Percentiles rank a stretch among this genome's conserved stretches.
Conservation (phyloP, 805 yeast species). For the Wickerhamiella lipophila region DNA sequence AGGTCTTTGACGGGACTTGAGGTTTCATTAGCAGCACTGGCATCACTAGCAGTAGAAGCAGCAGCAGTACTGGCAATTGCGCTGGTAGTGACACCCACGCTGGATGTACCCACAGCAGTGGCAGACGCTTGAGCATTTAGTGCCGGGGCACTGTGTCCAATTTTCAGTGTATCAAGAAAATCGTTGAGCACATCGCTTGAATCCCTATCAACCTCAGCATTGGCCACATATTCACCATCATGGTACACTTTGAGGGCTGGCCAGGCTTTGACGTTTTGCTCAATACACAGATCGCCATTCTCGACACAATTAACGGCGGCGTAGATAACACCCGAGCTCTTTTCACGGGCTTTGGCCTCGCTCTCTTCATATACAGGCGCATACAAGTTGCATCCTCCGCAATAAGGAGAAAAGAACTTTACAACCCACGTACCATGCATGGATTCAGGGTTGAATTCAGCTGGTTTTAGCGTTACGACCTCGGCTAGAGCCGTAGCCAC, state of each 20-base stretch:
- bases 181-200: slow-evolving; percentile 13
- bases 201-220: slow-evolving; percentile 15
- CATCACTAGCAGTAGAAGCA: not conserved
- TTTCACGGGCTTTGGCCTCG: slow-evolving; percentile 34
- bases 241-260: slow-evolving; percentile 59
- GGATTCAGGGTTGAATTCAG: slow-evolving; percentile 16
- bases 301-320: slow-evolving; percentile 75
- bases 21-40: not conserved
- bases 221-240: slow-evolving; percentile 25
- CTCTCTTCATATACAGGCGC: slow-evolving; percentile 77
- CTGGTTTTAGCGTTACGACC: slow-evolving; percentile 14
- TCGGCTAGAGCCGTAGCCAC: not conserved
- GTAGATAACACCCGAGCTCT: slow-evolving; percentile 39
- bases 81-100: not conserved
- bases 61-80: not conserved
- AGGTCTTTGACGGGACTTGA: slow-evolving; percentile 13
- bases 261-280: slow-evolving; percentile 49
- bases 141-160: slow-evolving; percentile 9
- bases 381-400: slow-evolving; percentile 64
- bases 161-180: slow-evolving; percentile 9
- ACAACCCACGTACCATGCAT: slow-evolving; percentile 51
- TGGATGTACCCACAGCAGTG: not conserved
- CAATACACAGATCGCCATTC: slow-evolving; percentile 71
- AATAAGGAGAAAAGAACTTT: slow-evolving; percentile 84
- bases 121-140: not conserved